Evolutionary conservation across 1,139 yeast genomes (phyloP).

Genomic region (Debaryomyces fabryi): DNA sequence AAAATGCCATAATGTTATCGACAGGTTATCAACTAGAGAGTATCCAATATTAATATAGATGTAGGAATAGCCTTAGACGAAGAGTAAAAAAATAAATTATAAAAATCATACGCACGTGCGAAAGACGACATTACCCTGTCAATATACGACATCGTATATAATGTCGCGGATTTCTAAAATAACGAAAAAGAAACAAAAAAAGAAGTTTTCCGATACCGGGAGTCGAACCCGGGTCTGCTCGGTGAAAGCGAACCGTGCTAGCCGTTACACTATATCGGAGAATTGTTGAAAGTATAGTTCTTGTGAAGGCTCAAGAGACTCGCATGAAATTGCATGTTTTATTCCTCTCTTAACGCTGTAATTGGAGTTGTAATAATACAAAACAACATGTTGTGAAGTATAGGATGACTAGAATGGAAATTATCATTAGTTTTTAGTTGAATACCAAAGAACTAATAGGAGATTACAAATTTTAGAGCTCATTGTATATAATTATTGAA

Average conservation of each 20-base stretch:
- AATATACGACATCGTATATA: neutral
- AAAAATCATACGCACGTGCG: neutral
- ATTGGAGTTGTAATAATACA: no score
- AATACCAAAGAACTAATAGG: no score
- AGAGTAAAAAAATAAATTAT: neutral
- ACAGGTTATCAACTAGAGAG: neutral
- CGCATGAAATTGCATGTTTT: no score
- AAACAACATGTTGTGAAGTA: no score
- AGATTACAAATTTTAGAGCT: no score
- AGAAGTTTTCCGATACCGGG: conserved; percentile 69
- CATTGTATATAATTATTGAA: no score
- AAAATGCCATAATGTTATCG: neutral
- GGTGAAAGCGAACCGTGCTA: conserved; percentile 84
- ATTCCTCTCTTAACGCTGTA: no score
- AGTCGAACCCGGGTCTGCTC: conserved; percentile 83
- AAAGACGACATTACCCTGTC: neutral
- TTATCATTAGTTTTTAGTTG: no score
- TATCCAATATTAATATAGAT: no score
- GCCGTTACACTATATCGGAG: conserved; percentile 83
- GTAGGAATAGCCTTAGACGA: neutral
- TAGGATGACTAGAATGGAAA: no score
- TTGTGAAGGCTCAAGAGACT: neutral
- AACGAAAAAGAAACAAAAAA: conserved; percentile 12
- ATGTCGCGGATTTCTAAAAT: neutral
- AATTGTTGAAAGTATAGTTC: neutral